These are phyloP conservation scores for Knoxia roxburghii DNA, from an alignment of 257 asterid species.

Conservation along the genomic window DNA sequence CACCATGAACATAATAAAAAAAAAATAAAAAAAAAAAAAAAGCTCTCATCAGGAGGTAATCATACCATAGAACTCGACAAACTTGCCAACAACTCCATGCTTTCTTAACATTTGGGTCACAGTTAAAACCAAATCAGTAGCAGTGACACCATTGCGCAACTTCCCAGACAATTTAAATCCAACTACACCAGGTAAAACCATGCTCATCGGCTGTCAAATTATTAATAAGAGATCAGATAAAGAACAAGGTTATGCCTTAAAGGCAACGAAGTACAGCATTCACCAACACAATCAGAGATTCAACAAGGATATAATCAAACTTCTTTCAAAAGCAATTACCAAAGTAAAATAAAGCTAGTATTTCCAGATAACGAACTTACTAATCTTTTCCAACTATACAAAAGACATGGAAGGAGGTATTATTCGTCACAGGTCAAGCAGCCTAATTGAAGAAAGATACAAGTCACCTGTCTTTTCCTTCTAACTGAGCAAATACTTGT, in stretches of 20 bases:
- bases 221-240: not conserved
- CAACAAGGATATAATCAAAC: not conserved
- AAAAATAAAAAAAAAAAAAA: no score
- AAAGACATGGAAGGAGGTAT: not conserved
- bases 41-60: not conserved
- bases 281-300: not conserved
- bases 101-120: constrained; percentile 87
- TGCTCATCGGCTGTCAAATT: constrained; percentile 76
- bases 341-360: not conserved
- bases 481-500: not conserved
- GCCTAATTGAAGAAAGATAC: not conserved
- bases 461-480: not conserved
- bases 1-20: constrained; percentile 1
- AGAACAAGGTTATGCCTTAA: not conserved
- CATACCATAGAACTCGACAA: constrained; percentile 69
- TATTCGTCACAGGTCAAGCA: not conserved
- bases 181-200: constrained; percentile 94
- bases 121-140: constrained; percentile 88
- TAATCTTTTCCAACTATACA: not conserved
- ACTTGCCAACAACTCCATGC: constrained; percentile 91
- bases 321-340: not conserved
- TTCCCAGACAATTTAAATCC: constrained; percentile 81
- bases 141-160: constrained; percentile 74
- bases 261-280: not conserved
- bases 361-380: not conserved